Evolutionary conservation across 1,139 yeast species (phyloP), one percentile per base, ranked within the genome.

Genomic region (Debaryomyces coudertii): DNA sequence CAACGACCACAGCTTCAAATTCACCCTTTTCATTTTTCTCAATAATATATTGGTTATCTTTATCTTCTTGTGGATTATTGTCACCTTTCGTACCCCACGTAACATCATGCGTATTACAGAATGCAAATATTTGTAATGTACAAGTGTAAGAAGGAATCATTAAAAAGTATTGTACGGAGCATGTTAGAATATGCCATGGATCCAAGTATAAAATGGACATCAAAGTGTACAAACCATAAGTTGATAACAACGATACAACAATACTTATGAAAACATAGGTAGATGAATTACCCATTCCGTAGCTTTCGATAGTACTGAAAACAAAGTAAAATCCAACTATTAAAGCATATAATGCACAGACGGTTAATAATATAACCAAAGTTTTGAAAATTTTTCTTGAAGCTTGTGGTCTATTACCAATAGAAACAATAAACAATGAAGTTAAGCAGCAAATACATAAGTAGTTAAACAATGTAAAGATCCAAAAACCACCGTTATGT

Each of bases 61-160:
- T 65, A 51, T 75, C 79, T 56, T 82, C 83, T 12, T 83, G 76
- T 41, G 85, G 87, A 53, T 83, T 82, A 53, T 86, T 87, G 51
- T 92, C 96, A 54, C 97, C 97, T 63, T 90, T 90, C 0, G 97
- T 92, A 67, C 97, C 97, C 97, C 97, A 92, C 0, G 96, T 87
- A 44, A 90, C 96, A 73, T 90, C 97, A 68, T 90, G 97, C 4
- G 96, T 90, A 62, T 90, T 90, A 69, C 98, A 90, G 65, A 90
- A 89, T 1, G 98, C 97, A 69, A 89, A 90, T 47, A 90, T 89
- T 66, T 90, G 97, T 51, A 90, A 73, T 1, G 97, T 87, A 68
- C 96, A 89, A 2, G 95, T 85, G 63, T 89, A 90, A 0, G 93
- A 85, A n/a, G 98, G 97, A 46, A 90, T 76, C 76, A 92, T 79